phyloP scores from a whole-genome alignment of 2,329 filamentous ascomycete genomes.

The Pochonia chlamydosporia region DNA sequence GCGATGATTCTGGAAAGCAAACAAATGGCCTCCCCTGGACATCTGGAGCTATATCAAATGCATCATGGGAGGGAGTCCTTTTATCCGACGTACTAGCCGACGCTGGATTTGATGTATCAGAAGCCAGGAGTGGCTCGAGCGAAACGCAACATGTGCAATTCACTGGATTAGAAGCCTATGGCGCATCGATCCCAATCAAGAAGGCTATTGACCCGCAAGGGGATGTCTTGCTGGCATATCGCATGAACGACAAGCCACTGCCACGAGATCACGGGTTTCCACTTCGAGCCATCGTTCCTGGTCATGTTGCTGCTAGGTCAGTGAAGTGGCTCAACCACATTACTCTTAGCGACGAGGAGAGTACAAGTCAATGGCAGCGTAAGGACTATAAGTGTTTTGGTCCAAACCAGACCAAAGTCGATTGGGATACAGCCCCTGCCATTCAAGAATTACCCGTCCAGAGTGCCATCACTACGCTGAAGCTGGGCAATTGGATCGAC shows the following conservation, averaged over 20 bases:
- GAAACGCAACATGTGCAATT: conserved; percentile 50
- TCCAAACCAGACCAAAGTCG: conserved; percentile 52
- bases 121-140: conserved; percentile 28
- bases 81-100: conserved; percentile 51
- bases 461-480: conserved; percentile 54
- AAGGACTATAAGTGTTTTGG: conserved; percentile 66
- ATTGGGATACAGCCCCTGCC: conserved; percentile 57
- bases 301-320: conserved; percentile 59
- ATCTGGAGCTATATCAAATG: conserved; percentile 54
- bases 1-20: conserved; percentile 31
- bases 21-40: conserved; percentile 57
- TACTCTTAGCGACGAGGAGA: conserved; percentile 60
- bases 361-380: conserved; percentile 58
- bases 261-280: conserved; percentile 63
- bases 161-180: conserved; percentile 53
- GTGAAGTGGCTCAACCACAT: conserved; percentile 66
- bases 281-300: conserved; percentile 55
- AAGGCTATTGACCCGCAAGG: conserved; percentile 53
- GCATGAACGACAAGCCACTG: conserved; percentile 60
- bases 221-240: conserved; percentile 61
- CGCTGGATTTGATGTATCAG: conserved; percentile 42
- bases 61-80: conserved; percentile 51
- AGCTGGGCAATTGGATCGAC: conserved; percentile 31
- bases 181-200: conserved; percentile 54
- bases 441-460: conserved; percentile 67